These are phyloP conservation scores for Claviceps fusiformis DNA, from an alignment of 2,329 filamentous ascomycete genomes.

Conservation along the genomic window DNA sequence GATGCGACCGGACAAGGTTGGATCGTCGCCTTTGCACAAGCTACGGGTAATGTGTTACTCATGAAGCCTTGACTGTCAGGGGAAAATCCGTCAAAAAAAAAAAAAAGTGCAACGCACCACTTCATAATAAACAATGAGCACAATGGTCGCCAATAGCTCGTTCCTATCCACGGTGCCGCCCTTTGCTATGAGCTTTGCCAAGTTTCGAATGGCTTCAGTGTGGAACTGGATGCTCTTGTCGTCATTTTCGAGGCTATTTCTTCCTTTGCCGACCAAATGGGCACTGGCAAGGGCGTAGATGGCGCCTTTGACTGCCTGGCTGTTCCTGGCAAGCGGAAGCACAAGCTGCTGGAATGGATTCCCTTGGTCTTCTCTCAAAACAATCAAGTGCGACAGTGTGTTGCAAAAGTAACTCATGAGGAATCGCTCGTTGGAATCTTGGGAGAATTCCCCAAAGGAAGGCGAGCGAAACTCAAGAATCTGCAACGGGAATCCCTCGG, in stretches of 20 bases:
- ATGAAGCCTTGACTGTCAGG: background rate
- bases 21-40: conserved; percentile 46
- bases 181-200: conserved; percentile 42
- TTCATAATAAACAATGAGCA: conserved; percentile 50
- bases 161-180: conserved; percentile 36
- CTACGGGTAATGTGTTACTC: conserved; percentile 19
- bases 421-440: conserved; percentile 37
- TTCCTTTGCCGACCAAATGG: conserved; percentile 57
- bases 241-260: conserved; percentile 24
- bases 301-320: conserved; percentile 58
- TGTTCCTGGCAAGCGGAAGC: conserved; percentile 42
- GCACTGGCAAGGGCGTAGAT: conserved; percentile 75
- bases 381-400: conserved; percentile 50
- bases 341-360: conserved; percentile 52
- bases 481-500: conserved; percentile 11
- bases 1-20: conserved; percentile 46
- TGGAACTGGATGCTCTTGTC: conserved; percentile 48
- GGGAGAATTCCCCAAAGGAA: conserved; percentile 43
- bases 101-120: conserved; percentile 31
- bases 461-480: conserved; percentile 38
- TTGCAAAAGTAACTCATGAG: conserved; percentile 52
- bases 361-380: conserved; percentile 47
- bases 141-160: conserved; percentile 46
- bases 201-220: conserved; percentile 42
- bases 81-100: background rate